Evolutionary conservation across 2,329 filamentous ascomycete species (phyloP), one percentile per base, ranked within the genome.

Genomic region (Tolypocladium cylindrosporum): DNA sequence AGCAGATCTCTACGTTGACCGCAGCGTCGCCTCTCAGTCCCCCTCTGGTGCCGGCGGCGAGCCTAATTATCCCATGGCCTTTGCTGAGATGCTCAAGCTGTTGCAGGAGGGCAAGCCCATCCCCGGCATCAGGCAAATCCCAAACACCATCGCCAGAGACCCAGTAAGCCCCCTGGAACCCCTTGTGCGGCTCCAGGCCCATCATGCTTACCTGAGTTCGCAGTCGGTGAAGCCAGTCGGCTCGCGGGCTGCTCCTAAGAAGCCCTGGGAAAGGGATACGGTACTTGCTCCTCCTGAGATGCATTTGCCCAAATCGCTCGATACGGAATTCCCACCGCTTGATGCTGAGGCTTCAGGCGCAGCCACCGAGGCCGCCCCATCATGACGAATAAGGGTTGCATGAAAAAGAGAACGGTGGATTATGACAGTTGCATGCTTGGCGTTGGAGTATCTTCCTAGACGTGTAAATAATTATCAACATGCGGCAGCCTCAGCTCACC

Each of bases 61-160:
- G 52, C 88, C 90, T 42, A 82, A 84, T 1, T 96, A 96, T 66
- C 91, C 91, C 4, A 86, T 86, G 54, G 87, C 85, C 1, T 96
- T 97, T 71, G 87, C 89, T 9, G 86, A 93, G 63, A 91, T 97
- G 61, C 87, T 96, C 57, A 88, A 90, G 66, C 82, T 96, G 57
- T 89, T 97, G 57, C 89, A 90, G 31, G 86, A 85, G 36, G 91
- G 91, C 56, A 85, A 90, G 65, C 87, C 89, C 0, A 88, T 97
- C 50, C 91, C 91, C 1, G 92, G 92, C 1, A 95, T 97, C 67
- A 86, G 86, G 64, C 84, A 96, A 62, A 93, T 97, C 56, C 91
- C 92, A 5, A 83, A 90, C 63, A 94, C 87, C 0, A 77, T 96
- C 6, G 77, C 92, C 24, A 79, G 85, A 57, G 87, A 88, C 5